Evolutionary conservation across 2,329 filamentous ascomycete species (phyloP), one percentile per base, ranked within the genome.

Genomic region (Clarireedia homoeocarpa): DNA sequence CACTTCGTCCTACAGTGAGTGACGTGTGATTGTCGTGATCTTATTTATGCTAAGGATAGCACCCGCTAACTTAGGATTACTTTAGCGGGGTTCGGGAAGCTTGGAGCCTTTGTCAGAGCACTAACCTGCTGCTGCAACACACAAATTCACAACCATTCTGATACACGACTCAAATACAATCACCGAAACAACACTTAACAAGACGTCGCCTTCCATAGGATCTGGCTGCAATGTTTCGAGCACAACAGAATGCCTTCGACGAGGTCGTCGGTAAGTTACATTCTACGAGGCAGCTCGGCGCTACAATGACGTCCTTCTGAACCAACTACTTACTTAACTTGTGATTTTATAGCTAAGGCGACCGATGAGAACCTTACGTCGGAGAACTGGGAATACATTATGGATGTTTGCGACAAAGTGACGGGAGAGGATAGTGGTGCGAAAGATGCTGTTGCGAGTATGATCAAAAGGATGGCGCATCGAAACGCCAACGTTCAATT

Each of bases 341-440:
- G 44, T 49, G 44, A 36, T 17, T 51, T 17, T 66, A 63, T 67
- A 86, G 85, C 83, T 68, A 88, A 88, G 74, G 91, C 94, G 69
- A 99, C 94, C 56, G 94, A 99, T 74, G 94, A 99, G 80, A 99
- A 96, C 73, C 82, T 97, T 66, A 97, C 70, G 9, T 69, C 74
- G 59, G 79, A 81, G 73, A 87, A 88, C 70, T 88, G 85, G 85
- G 85, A 87, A 70, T 85, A 68, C 62, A 73, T 73, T 61, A 72
- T 73, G 71, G 71, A 73, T 66, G 71, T 72, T 30, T 72, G 71
- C 64, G 71, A 73, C 58, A 73, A 72, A 61, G 70, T 73, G 27
- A 68, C 65, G 6, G 66, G 65, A 30, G 71, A 72, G 50, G 69
- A 71, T 48, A 77, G 69, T 49, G 76, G 72, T 56, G 77, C 80